These are phyloP conservation scores for Podospora sp. DNA, from an alignment of 495 filamentous ascomycete species.

Conservation along the genomic window DNA sequence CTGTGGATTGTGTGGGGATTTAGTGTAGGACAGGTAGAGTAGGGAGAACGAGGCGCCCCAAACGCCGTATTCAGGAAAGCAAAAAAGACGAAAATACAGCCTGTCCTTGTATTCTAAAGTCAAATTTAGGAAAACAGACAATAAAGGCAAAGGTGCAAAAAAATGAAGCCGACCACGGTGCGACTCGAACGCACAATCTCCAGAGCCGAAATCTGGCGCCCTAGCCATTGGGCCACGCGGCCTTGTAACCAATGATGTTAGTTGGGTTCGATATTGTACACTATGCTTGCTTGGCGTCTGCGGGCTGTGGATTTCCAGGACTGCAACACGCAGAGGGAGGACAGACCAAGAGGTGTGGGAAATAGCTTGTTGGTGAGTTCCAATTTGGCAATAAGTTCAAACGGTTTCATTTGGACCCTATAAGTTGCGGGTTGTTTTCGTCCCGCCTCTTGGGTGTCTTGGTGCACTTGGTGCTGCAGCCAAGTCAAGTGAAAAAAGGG, in stretches of 20 bases:
- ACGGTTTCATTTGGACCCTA: too few relatives aligned
- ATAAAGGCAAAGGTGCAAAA: not conserved
- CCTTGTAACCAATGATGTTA: slow-evolving; percentile 1
- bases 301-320: too few relatives aligned
- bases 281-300: not conserved
- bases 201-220: slow-evolving; percentile 11
- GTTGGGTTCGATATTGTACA: not conserved
- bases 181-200: slow-evolving; percentile 11
- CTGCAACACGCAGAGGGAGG: too few relatives aligned
- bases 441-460: too few relatives aligned
- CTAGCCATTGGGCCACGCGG: slow-evolving; percentile 9
- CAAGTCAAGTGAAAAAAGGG: not conserved
- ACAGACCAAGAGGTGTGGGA: too few relatives aligned
- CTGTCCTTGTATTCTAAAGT: too few relatives aligned
- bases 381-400: too few relatives aligned
- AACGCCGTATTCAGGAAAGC: not conserved
- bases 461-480: not conserved
- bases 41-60: not conserved
- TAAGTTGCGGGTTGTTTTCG: too few relatives aligned
- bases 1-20: not conserved
- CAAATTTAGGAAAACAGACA: too few relatives aligned
- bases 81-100: not conserved
- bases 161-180: not conserved
- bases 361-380: too few relatives aligned
- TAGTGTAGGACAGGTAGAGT: not conserved